Conservation (phyloP, 2,329 filamentous ascomycete genomes). For the Phoma sp. region DNA sequence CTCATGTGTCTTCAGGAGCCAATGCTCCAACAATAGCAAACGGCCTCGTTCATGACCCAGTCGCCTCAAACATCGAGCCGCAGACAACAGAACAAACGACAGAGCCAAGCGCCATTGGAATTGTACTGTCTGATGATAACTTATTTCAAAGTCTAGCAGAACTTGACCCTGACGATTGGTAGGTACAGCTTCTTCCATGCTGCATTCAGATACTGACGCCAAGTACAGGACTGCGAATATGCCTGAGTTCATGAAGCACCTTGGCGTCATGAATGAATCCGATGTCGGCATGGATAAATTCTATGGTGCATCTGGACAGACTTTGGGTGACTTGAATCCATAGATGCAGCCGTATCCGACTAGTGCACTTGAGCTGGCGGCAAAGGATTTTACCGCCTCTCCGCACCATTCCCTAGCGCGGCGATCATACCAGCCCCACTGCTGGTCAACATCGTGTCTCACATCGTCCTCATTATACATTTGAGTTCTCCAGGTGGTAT, state of each 20-base stretch:
- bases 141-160: conserved; percentile 1
- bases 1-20: no score
- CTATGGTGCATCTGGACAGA: not conserved
- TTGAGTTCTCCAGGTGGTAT: no score
- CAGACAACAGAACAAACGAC: no score
- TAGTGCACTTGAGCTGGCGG: not conserved
- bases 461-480: no score
- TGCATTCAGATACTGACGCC: not conserved
- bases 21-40: no score
- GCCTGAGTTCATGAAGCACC: conserved; percentile 2
- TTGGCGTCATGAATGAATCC: not conserved
- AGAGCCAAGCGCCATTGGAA: not conserved
- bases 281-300: not conserved
- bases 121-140: not conserved
- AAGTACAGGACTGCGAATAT: not conserved
- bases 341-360: not conserved
- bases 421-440: not conserved
- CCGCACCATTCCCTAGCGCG: not conserved
- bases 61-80: no score
- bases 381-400: not conserved
- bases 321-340: not conserved
- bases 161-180: conserved; percentile 1
- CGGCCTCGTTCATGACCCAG: no score
- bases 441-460: not conserved
- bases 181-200: not conserved